Percentiles rank a stretch among this genome's conserved stretches.
Evolutionary conservation across 257 asterid species (phyloP).

Genomic region (Petunia secreta): DNA sequence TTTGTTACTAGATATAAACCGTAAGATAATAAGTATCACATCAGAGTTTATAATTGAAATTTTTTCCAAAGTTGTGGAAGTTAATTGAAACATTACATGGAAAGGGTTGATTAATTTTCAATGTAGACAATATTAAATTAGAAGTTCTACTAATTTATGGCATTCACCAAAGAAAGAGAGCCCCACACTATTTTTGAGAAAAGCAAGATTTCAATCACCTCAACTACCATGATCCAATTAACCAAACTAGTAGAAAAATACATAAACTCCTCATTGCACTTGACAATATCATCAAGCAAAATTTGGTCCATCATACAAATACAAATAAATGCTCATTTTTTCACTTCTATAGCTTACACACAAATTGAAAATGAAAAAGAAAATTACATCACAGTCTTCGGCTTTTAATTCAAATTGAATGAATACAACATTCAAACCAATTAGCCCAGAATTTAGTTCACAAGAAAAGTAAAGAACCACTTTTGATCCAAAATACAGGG

Average conservation of each 20-base stretch:
- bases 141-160: too few relatives aligned
- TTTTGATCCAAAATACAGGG: background rate
- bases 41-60: too few relatives aligned
- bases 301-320: background rate
- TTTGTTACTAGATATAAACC: too few relatives aligned
- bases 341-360: background rate
- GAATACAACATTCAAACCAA: background rate
- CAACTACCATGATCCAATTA: background rate
- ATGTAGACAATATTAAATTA: too few relatives aligned
- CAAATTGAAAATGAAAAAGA: background rate
- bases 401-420: background rate
- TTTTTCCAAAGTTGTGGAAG: too few relatives aligned
- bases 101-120: too few relatives aligned
- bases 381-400: background rate
- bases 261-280: too few relatives aligned
- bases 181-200: background rate
- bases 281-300: background rate
- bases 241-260: too few relatives aligned
- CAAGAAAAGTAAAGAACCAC: background rate
- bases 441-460: too few relatives aligned
- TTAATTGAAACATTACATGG: too few relatives aligned
- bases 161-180: background rate
- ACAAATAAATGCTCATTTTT: background rate
- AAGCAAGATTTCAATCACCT: background rate
- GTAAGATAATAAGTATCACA: too few relatives aligned